These are phyloP conservation scores for Scleromitrula shiraiana DNA, from an alignment of 2,329 filamentous ascomycete species.

Conservation along the genomic window DNA sequence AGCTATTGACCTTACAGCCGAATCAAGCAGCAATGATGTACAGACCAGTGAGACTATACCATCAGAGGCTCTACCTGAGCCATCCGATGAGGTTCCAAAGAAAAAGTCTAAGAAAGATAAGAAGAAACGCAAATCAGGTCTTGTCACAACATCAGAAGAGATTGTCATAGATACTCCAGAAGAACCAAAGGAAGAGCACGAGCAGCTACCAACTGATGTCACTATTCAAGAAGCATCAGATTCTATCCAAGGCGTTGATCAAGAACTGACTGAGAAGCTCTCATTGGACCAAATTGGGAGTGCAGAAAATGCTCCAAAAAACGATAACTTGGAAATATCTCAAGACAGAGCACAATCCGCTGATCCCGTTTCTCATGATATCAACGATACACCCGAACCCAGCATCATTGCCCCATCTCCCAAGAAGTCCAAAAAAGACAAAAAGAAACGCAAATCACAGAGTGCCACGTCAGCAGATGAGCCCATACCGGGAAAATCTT, in stretches of 20 bases:
- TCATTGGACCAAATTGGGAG: background rate
- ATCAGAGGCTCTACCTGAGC: background rate
- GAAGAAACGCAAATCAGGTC: constrained; percentile 17
- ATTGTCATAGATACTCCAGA: background rate
- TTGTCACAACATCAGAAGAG: constrained; percentile 7
- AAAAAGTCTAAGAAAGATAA: constrained; percentile 24
- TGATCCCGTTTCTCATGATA: background rate
- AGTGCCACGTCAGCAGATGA: constrained; percentile 6
- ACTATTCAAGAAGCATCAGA: background rate
- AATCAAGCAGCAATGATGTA: background rate
- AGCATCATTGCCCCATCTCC: background rate
- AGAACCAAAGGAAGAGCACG: background rate
- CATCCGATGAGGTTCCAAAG: background rate
- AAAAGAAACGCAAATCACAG: constrained; percentile 13
- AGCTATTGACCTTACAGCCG: background rate
- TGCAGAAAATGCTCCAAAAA: background rate
- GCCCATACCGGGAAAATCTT: background rate
- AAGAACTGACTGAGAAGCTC: background rate
- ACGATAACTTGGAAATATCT: background rate
- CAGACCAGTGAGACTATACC: background rate
- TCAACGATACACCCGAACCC: background rate
- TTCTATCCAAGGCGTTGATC: background rate
- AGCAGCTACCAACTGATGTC: background rate
- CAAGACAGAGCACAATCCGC: background rate
- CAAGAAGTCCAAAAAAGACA: constrained; percentile 16